phyloP scores from a whole-genome alignment of 2,329 filamentous ascomycete species.

The Grosmannia huntii region DNA sequence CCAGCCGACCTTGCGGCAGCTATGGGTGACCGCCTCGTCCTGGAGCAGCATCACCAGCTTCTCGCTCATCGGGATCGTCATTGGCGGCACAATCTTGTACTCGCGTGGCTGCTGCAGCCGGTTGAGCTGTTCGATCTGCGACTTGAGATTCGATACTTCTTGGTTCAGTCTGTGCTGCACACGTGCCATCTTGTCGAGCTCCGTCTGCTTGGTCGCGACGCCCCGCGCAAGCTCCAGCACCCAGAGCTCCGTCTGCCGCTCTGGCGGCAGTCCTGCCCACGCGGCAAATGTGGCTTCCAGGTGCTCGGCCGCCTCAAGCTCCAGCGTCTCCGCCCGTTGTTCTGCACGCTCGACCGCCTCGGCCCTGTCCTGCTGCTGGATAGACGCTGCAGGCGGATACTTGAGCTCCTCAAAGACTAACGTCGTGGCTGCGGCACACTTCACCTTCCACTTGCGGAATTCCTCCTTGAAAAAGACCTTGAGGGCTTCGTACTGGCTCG shows the following conservation, averaged over 20 bases:
- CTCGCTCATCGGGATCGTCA: slow-evolving; percentile 37
- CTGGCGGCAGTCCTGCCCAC: slow-evolving; percentile 53
- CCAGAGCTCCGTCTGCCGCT: slow-evolving; percentile 48
- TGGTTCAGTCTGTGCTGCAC: slow-evolving; percentile 38
- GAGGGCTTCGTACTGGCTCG: slow-evolving; percentile 62
- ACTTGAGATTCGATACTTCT: slow-evolving; percentile 42
- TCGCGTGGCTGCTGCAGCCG: slow-evolving; percentile 47
- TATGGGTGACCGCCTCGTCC: slow-evolving; percentile 28
- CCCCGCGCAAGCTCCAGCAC: slow-evolving; percentile 47
- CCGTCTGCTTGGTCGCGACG: slow-evolving; percentile 43
- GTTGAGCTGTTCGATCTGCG: slow-evolving; percentile 46
- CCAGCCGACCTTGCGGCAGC: slow-evolving; percentile 29
- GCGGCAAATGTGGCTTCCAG: slow-evolving; percentile 63
- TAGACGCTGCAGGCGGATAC: slow-evolving; percentile 30
- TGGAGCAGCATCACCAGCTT: slow-evolving; percentile 33
- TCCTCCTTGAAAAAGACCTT: slow-evolving; percentile 52
- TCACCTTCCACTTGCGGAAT: slow-evolving; percentile 51
- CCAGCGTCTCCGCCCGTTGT: slow-evolving; percentile 43
- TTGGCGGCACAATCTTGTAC: slow-evolving; percentile 38
- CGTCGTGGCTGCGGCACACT: slow-evolving; percentile 36
- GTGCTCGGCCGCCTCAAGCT: slow-evolving; percentile 60
- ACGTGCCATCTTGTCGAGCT: slow-evolving; percentile 37
- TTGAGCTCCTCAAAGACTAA: slow-evolving; percentile 36
- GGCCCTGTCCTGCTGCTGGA: slow-evolving; percentile 28
- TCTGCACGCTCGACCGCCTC: slow-evolving; percentile 36